Conservation (phyloP, 352 stramenopile species). For the Achlya hypogyna region DNA sequence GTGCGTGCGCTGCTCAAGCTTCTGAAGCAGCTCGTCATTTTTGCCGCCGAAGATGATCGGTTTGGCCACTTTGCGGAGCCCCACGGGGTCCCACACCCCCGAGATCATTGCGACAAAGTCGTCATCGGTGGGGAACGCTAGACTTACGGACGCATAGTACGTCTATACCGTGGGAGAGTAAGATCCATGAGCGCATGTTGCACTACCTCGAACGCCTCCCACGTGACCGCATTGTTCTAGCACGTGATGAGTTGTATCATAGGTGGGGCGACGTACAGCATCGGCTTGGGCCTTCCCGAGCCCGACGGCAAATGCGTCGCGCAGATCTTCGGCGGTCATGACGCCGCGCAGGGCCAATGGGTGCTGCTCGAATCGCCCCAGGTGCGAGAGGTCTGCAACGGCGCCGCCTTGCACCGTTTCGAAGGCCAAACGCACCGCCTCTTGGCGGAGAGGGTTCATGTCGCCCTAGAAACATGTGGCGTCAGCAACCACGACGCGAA, state of each 20-base stretch:
- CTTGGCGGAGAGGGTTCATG: background rate
- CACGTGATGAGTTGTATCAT: background rate
- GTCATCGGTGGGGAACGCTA: background rate
- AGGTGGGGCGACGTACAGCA: background rate
- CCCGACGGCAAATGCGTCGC: background rate
- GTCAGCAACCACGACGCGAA: background rate
- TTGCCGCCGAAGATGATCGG: background rate
- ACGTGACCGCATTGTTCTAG: background rate
- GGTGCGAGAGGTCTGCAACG: background rate
- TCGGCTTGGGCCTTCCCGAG: background rate
- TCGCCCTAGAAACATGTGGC: background rate
- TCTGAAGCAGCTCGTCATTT: background rate
- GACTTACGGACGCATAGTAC: constrained; percentile 16
- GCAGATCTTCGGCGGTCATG: background rate
- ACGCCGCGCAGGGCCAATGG: constrained; percentile 12
- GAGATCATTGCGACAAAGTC: constrained; percentile 13
- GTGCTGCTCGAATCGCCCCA: constrained; percentile 10
- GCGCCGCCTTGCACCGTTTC: background rate
- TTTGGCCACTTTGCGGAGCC: background rate
- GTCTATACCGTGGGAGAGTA: too few species aligned
- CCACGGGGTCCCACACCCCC: background rate
- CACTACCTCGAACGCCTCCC: constrained; percentile 3
- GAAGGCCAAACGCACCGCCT: background rate
- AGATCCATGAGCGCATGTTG: too few species aligned
- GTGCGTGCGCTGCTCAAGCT: constrained; percentile 12